Evolutionary conservation across 2,329 filamentous ascomycete genomes (phyloP), one percentile per base, ranked within the genome.

Genomic region (Amesomyces nigricolor): DNA sequence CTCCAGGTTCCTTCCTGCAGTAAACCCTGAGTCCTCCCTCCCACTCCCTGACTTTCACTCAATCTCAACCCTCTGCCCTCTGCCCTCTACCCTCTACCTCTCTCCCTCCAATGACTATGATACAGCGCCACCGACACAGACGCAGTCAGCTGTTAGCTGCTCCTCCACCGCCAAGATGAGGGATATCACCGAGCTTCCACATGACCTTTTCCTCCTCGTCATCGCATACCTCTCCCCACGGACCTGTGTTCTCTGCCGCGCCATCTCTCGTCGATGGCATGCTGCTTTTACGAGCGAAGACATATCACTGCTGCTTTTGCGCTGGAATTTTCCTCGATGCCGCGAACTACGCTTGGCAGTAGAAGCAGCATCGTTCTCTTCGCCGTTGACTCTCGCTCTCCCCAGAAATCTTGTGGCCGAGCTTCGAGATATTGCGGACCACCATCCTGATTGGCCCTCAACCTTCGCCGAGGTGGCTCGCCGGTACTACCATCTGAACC

Each of bases 191-290:
- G 67, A 73, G 14, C 70, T 86, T 39, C 81, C 82, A n/a, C 74
- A 75, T 61, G 80, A 83, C 51, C 65, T 86, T 46, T 83, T 86
- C 61, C 71, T 82, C 56, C 71, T 82, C 47, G 69, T 86, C 52
- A 57, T 79, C 37, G 69, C 63, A 2, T 65, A 77, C 60, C 71
- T 86, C 14, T 66, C 75, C 0, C 73, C 81, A 2, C 67, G 63
- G 16, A 80, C 83, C 58, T 68, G 75, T 51, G 64, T 84, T 14
- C 68, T 73, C 47, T 78, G 75, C 63, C 80, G 79, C 49, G 73
- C 73, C 19, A 76, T 85, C 37, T 82, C 75, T 16, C 73, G 68
- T 39, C 64, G 67, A 9, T 81, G 80, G 73, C 66, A 73, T 37
- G 63, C 66, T 13, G 75, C 76, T 8, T 82, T 86, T 60, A 72